A percentile compares a stretch with the other conserved stretches of the same genome.
These are phyloP conservation scores for Flaveria trinervia DNA, from an alignment of 129 eudicot genomes.

Conservation along the genomic window DNA sequence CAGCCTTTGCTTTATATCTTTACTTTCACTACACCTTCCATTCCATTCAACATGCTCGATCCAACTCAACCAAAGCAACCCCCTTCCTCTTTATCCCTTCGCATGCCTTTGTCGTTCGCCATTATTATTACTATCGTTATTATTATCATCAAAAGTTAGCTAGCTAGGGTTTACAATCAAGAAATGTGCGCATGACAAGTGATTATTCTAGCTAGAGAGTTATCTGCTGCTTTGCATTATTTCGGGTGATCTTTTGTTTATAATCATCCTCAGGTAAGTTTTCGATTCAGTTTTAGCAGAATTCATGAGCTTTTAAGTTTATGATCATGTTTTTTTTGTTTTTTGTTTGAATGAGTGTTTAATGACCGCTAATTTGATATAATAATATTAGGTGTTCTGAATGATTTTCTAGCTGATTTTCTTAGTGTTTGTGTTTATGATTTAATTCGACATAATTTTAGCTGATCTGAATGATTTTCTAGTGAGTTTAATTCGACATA, in stretches of 20 bases:
- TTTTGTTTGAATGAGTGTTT: not conserved
- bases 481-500: too few relatives aligned
- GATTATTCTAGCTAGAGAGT: not conserved
- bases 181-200: not conserved
- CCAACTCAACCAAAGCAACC: slow-evolving; percentile 26
- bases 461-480: not conserved
- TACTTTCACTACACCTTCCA: slow-evolving; percentile 32
- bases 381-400: not conserved
- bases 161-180: slow-evolving; percentile 18
- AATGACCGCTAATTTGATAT: not conserved
- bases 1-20: slow-evolving; percentile 52
- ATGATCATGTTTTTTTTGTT: too few relatives aligned
- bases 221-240: slow-evolving; percentile 14
- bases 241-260: slow-evolving; percentile 22
- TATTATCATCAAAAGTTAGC: not conserved
- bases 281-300: not conserved
- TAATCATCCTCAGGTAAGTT: slow-evolving; percentile 33
- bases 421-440: slow-evolving; percentile 1
- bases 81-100: not conserved
- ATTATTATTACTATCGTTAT: too few relatives aligned
- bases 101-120: not conserved
- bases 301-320: not conserved
- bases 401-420: slow-evolving; percentile 12
- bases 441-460: not conserved
- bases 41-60: slow-evolving; percentile 37